Base-by-base conservation (phyloP, 495 filamentous ascomycete genomes). In the Chaetomium tenue region DNA sequence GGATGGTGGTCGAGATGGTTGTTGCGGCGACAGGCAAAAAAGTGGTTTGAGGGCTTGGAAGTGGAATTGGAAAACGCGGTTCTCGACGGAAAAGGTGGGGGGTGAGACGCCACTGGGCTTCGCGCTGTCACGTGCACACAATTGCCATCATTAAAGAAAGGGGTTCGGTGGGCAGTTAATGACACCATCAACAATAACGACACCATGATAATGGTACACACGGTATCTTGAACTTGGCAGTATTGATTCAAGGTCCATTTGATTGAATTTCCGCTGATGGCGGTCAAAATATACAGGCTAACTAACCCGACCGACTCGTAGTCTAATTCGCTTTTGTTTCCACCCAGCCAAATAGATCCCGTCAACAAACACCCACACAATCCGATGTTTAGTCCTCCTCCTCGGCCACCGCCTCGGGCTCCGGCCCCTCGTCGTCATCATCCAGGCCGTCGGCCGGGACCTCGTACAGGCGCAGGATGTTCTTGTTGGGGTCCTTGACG, bases 401-500 rank as follows among this genome's bases (percentile, higher is more conserved):
- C n/a, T 61, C 58, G 22, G 46, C 25, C 54, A 72, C 75, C 57
- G 77, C 74, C 42, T 76, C 77, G 18, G 71, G 74, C 39, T 70
- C 70, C 8, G 66, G 69, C 18, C 60, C 66, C 61, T 81, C 80
- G n/a, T 80, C 76, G 16, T 83, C 79, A 2, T 81, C 79, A 69
- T 98, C 94, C 74, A 97, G 94, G 58, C 92, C 92, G 70, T 87
- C 85, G 39, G 84, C 76, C 0, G 95, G 94, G 3, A 98, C 91
- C 72, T 93, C 88, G 81, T 98, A 98, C 71, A 98, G 78, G 66
- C 95, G 85, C 61, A 98, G 84, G 52, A 97, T 88, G 40, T 87
- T 86, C 86, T 96, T 96, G 79, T 98, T 98, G 57, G 94, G 94
- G 73, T 98, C 94, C 89, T 90, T 89, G 62, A 88, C 86, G 18